These are phyloP conservation scores for Ceratorhiza oryzae-sativae DNA, from an alignment of 1,284 basidiomycete species.

Conservation along the genomic window DNA sequence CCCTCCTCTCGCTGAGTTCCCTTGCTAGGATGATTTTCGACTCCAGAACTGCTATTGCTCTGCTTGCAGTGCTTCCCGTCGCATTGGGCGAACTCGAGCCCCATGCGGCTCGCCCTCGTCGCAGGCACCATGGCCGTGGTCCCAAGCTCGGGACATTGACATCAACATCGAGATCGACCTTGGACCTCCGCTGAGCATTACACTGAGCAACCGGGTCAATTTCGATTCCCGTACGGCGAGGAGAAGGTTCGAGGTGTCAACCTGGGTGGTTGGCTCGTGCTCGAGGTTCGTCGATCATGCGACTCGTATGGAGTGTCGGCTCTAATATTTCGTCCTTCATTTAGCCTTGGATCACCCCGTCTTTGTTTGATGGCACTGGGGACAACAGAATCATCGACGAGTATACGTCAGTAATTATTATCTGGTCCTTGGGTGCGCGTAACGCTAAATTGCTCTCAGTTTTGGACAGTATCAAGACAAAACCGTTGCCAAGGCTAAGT, in stretches of 20 bases:
- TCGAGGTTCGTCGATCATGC: slow-evolving; percentile 3
- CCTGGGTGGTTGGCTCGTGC: slow-evolving; percentile 79
- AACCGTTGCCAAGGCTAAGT: slow-evolving; percentile 57
- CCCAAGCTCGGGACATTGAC: background rate
- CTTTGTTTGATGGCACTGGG: slow-evolving; percentile 61
- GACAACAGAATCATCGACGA: slow-evolving; percentile 77
- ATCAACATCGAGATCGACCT: background rate
- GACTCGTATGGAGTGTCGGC: background rate
- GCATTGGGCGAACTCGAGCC: slow-evolving; percentile 4
- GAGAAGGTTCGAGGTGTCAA: slow-evolving; percentile 58
- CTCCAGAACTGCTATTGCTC: background rate
- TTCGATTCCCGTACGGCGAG: background rate
- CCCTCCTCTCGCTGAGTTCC: background rate
- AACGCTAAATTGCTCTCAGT: slow-evolving; percentile 51
- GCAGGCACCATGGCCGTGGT: background rate
- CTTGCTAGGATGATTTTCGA: background rate
- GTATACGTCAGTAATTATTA: slow-evolving; percentile 72
- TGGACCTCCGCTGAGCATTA: background rate
- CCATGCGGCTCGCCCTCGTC: background rate
- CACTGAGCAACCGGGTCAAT: background rate
- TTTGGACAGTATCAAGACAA: slow-evolving; percentile 55
- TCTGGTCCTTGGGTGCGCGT: too few relatives aligned
- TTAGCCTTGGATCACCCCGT: slow-evolving; percentile 89
- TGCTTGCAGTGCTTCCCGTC: slow-evolving; percentile 3
- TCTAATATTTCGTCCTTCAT: background rate